Conservation (phyloP, 1,139 yeast genomes). For the Yamadazyma sp. region DNA sequence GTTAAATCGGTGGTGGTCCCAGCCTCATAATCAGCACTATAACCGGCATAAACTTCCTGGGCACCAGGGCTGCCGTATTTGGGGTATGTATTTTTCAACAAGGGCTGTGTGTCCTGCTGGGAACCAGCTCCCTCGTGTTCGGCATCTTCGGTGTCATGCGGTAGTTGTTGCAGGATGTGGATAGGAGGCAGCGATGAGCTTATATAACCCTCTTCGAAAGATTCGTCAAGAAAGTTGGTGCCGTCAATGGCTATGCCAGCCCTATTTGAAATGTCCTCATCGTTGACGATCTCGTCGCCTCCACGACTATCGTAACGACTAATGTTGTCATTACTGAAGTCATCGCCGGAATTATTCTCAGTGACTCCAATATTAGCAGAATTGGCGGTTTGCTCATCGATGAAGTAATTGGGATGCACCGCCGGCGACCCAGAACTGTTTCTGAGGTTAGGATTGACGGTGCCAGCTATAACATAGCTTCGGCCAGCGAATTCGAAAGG, state of each 20-base stretch:
- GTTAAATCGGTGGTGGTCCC: not conserved
- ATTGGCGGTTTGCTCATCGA: slow-evolving; percentile 65
- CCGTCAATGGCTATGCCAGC: slow-evolving; percentile 2
- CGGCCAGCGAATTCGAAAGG: slow-evolving; percentile 47
- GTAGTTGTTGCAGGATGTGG: slow-evolving; percentile 16
- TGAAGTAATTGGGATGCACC: slow-evolving; percentile 48
- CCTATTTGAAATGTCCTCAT: slow-evolving; percentile 1
- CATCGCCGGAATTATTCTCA: slow-evolving; percentile 20
- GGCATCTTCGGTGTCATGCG: not conserved
- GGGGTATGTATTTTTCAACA: slow-evolving; percentile 2
- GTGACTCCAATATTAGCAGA: slow-evolving; percentile 63
- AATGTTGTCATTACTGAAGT: slow-evolving; percentile 10
- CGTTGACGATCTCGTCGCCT: slow-evolving; percentile 4
- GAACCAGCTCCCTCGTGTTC: not conserved
- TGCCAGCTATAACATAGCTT: slow-evolving; percentile 34
- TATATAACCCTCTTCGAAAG: slow-evolving; percentile 15
- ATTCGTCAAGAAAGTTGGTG: slow-evolving; percentile 4
- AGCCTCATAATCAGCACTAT: slow-evolving; percentile 1
- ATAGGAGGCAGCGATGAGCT: slow-evolving; percentile 26
- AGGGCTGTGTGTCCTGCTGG: not conserved
- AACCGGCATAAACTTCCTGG: not conserved
- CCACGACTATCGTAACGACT: not conserved
- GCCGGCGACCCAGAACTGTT: slow-evolving; percentile 29
- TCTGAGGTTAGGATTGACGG: slow-evolving; percentile 13
- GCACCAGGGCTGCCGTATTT: not conserved